phyloP scores from a whole-genome alignment of 1,284 basidiomycete genomes.

The Cutaneotrichosporon cavernicola region DNA sequence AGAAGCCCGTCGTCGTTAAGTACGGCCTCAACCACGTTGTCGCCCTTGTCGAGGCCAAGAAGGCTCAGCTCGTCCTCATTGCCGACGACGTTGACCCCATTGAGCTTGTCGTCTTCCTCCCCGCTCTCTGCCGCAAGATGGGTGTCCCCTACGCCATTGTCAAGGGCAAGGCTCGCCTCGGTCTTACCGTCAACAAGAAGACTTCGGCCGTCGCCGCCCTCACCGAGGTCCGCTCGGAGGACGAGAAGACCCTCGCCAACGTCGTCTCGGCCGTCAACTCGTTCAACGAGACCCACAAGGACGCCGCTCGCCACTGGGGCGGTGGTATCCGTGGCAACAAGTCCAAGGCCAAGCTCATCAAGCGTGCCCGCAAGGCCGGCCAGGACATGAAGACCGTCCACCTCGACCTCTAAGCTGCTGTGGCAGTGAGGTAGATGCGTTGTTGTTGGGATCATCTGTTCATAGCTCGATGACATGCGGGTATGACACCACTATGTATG shows the following conservation, averaged over 20 bases:
- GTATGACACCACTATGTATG: conserved; percentile 10
- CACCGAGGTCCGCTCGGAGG: conserved; percentile 92
- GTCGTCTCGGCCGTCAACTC: conserved; percentile 92
- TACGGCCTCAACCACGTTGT: conserved; percentile 97
- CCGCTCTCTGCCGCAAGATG: conserved; percentile 98
- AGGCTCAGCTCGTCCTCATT: conserved; percentile 94
- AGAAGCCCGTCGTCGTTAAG: conserved; percentile 94
- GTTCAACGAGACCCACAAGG: conserved; percentile 86
- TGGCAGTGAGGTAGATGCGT: background rate
- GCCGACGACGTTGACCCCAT: conserved; percentile 99
- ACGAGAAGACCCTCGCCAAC: conserved; percentile 87
- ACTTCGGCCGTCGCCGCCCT: conserved; percentile 86
- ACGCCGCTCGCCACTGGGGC: conserved; percentile 83
- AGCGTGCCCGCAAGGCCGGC: conserved; percentile 79
- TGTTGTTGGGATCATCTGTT: conserved; percentile 3
- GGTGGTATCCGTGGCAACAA: conserved; percentile 93
- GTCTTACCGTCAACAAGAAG: conserved; percentile 72
- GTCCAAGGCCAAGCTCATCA: conserved; percentile 83
- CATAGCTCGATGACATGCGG: conserved; percentile 15
- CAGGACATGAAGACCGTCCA: conserved; percentile 52
- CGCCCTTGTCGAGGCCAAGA: conserved; percentile 94
- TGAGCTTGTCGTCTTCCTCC: conserved; percentile 96
- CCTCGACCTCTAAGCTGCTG: conserved; percentile 45
- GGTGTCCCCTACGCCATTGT: conserved; percentile 96
- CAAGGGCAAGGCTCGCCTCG: conserved; percentile 94